Conservation (phyloP, 352 stramenopile species). For the Phytophthora vignae region DNA sequence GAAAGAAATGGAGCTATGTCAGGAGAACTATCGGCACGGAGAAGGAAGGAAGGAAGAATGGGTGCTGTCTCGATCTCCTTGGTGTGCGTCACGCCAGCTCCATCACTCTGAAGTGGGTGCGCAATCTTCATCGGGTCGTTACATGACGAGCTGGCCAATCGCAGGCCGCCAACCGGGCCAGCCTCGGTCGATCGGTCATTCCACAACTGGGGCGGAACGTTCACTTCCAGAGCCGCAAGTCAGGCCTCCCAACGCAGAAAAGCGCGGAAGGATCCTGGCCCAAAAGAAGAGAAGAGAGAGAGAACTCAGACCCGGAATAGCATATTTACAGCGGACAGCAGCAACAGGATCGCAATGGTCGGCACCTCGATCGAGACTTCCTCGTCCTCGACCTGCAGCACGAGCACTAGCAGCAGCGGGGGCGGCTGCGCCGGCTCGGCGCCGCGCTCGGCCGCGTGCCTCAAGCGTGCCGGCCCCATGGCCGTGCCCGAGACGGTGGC, state of each 20-base stretch:
- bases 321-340: neutral
- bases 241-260: slow-evolving; percentile 2
- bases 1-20: no score
- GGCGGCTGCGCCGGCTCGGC: slow-evolving; percentile 13
- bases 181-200: no score
- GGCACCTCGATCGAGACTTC: slow-evolving; percentile 23
- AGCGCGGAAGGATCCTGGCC: slow-evolving; percentile 26
- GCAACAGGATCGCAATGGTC: slow-evolving; percentile 23
- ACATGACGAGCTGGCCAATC: neutral
- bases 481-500: slow-evolving; percentile 39
- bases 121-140: no score
- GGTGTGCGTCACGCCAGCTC: no score
- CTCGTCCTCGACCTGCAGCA: slow-evolving; percentile 24
- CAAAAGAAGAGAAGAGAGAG: neutral
- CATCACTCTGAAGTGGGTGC: no score
- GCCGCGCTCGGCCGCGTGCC: slow-evolving; percentile 28
- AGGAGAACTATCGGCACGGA: no score
- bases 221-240: neutral
- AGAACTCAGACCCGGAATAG: neutral
- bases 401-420: slow-evolving; percentile 11
- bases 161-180: neutral
- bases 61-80: no score
- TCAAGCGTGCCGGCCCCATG: slow-evolving; percentile 36
- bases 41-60: no score
- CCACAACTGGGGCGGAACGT: slow-evolving; percentile 6